Percentiles rank a stretch among this genome's conserved stretches.
These are phyloP conservation scores for Arthrobotrys sphaeroides DNA, from an alignment of 2,329 filamentous ascomycete genomes.

Conservation along the genomic window DNA sequence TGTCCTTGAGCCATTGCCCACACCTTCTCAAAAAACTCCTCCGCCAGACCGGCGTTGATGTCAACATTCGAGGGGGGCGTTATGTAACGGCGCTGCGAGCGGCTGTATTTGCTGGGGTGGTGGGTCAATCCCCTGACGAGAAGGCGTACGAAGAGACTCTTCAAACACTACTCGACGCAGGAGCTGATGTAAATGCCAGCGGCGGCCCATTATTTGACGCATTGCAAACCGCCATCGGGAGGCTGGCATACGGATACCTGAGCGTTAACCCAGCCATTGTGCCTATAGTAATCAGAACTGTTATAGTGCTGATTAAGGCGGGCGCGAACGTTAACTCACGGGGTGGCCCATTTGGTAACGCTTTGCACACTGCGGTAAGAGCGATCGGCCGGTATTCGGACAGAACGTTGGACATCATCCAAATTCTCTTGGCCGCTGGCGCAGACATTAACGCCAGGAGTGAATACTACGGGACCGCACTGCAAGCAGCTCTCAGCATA, in stretches of 20 bases:
- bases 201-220: not conserved
- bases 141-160: not conserved
- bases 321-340: not conserved
- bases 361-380: not conserved
- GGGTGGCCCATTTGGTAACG: not conserved
- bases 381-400: too few species aligned
- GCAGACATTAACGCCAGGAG: constrained; percentile 2
- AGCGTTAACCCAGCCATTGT: too few species aligned
- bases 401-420: too few species aligned
- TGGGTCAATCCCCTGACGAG: not conserved
- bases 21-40: constrained; percentile 8
- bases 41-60: not conserved
- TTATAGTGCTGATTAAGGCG: not conserved
- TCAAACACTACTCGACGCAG: not conserved
- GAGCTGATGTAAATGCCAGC: not conserved
- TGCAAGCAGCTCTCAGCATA: constrained; percentile 6
- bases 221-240: not conserved
- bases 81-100: not conserved
- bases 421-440: too few species aligned
- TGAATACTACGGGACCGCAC: not conserved
- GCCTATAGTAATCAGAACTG: too few species aligned
- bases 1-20: not conserved
- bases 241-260: too few species aligned
- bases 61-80: not conserved
- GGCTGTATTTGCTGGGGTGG: too few species aligned